phyloP scores from a whole-genome alignment of 495 filamentous ascomycete species.

The Podospora pseudoanserina region DNA sequence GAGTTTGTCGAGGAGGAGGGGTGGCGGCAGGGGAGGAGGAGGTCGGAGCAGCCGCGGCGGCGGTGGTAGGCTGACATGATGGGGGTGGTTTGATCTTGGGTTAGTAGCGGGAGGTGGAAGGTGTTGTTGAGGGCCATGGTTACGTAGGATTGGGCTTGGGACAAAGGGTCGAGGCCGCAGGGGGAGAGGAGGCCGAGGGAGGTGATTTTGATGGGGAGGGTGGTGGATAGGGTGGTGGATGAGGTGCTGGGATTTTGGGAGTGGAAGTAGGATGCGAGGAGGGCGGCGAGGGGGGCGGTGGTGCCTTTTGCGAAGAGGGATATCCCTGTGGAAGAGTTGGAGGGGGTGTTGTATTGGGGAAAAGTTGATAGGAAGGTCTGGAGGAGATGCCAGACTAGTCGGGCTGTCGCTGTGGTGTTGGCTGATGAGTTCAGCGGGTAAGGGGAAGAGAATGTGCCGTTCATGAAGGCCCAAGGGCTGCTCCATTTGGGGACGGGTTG shows the following conservation, averaged over 20 bases:
- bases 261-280: conserved; percentile 50
- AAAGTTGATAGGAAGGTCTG: conserved; percentile 64
- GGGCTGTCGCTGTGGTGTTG: conserved; percentile 64
- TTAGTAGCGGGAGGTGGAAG: conserved; percentile 64
- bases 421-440: conserved; percentile 47
- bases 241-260: conserved; percentile 53
- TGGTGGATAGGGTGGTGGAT: conserved; percentile 32
- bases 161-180: conserved; percentile 64
- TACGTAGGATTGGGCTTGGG: conserved; percentile 64
- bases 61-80: not conserved
- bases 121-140: conserved; percentile 70
- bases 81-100: conserved; percentile 33
- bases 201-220: conserved; percentile 52
- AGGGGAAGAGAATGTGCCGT: conserved; percentile 62
- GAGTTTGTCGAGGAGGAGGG: not conserved
- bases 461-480: conserved; percentile 34
- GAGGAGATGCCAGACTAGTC: conserved; percentile 65
- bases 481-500: conserved; percentile 27
- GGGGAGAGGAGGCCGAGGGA: conserved; percentile 66
- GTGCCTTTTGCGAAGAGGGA: conserved; percentile 65
- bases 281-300: conserved; percentile 60
- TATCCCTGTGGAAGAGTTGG: conserved; percentile 39
- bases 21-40: not conserved
- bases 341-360: conserved; percentile 59
- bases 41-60: not conserved